Conservation (phyloP, 495 filamentous ascomycete species). For the Neurospora sp. region DNA sequence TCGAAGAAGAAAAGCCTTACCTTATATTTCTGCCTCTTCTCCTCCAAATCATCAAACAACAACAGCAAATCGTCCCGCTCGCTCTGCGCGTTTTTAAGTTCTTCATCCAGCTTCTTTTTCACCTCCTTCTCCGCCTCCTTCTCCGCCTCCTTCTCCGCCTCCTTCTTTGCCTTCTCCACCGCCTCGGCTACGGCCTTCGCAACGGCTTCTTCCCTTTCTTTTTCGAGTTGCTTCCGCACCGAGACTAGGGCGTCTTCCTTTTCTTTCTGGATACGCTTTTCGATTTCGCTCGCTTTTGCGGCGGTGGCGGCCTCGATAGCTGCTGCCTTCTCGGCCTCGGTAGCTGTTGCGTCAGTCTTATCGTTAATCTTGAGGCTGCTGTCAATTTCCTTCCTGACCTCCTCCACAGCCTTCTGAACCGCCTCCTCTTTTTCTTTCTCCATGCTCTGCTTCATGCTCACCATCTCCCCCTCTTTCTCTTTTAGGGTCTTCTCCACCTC, state of each 20-base stretch:
- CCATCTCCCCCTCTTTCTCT: background rate
- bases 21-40: conserved; percentile 73
- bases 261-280: background rate
- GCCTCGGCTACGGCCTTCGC: background rate
- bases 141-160: conserved; percentile 14
- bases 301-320: too few species aligned
- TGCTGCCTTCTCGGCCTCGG: background rate
- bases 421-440: conserved; percentile 17
- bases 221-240: background rate
- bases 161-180: background rate
- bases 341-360: background rate
- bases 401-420: conserved; percentile 10
- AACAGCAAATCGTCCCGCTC: conserved; percentile 80
- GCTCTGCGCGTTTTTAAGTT: conserved; percentile 50
- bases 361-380: background rate
- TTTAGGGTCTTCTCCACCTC: conserved; percentile 7
- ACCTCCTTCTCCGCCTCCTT: conserved; percentile 14
- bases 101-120: conserved; percentile 49
- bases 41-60: conserved; percentile 83
- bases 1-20: conserved; percentile 30
- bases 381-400: conserved; percentile 3
- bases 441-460: conserved; percentile 6
- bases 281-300: background rate
- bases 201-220: background rate
- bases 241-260: background rate